These are phyloP conservation scores for Lecanicillium sp. DNA, from an alignment of 2,329 filamentous ascomycete species.

Conservation along the genomic window DNA sequence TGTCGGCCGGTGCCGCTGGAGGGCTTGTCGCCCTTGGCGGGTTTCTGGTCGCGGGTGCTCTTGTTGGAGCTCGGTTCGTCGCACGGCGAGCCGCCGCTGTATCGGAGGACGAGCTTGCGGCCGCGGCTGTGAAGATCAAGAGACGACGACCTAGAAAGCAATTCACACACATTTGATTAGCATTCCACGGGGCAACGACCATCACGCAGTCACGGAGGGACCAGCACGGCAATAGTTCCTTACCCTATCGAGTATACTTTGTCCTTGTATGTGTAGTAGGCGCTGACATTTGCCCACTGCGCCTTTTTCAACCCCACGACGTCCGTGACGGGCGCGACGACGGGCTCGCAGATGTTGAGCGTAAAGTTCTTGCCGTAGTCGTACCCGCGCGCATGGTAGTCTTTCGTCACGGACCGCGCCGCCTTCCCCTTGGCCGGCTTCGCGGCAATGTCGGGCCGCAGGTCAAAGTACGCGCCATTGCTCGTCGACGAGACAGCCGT, in stretches of 20 bases:
- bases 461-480: conserved; percentile 53
- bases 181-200: background rate
- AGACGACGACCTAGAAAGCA: conserved; percentile 37
- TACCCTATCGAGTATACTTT: conserved; percentile 71
- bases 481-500: conserved; percentile 51
- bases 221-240: conserved; percentile 24
- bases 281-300: conserved; percentile 68
- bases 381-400: conserved; percentile 63
- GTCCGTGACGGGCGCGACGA: conserved; percentile 59
- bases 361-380: conserved; percentile 80
- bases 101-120: conserved; percentile 70
- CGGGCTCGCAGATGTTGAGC: conserved; percentile 71
- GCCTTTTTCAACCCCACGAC: conserved; percentile 58
- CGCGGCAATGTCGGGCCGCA: conserved; percentile 49
- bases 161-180: background rate
- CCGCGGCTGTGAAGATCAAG: conserved; percentile 54
- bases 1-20: conserved; percentile 36
- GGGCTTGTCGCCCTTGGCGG: conserved; percentile 29
- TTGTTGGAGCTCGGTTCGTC: conserved; percentile 34
- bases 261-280: conserved; percentile 63
- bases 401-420: conserved; percentile 36
- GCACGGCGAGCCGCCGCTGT: conserved; percentile 71
- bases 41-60: conserved; percentile 24
- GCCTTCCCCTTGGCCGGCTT: conserved; percentile 38
- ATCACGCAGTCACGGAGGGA: background rate